phyloP scores from a whole-genome alignment of 305 asterid genomes.

The Caryopteris hybrid region DNA sequence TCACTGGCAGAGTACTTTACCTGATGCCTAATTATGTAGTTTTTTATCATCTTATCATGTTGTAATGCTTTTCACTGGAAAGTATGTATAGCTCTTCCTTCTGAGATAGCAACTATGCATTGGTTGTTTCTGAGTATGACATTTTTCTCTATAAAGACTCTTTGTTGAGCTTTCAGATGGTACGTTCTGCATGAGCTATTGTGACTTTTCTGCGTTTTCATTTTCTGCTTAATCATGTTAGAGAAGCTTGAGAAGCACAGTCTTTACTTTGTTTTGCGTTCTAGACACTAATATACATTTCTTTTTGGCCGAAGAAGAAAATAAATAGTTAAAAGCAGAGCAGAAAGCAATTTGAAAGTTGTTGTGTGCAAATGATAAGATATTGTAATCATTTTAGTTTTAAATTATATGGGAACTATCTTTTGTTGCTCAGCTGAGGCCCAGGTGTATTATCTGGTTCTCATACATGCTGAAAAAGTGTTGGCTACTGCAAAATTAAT shows the following conservation, averaged over 20 bases:
- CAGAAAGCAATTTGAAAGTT: background rate
- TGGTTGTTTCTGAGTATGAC: background rate
- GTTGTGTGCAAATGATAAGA: background rate
- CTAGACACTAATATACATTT: background rate
- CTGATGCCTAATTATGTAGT: constrained; percentile 1
- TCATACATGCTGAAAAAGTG: background rate
- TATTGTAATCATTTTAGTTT: background rate
- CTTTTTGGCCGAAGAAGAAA: background rate
- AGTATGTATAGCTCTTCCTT: constrained; percentile 33
- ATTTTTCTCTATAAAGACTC: background rate
- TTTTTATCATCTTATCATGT: constrained; percentile 6
- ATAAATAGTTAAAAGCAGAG: background rate
- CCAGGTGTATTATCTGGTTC: background rate
- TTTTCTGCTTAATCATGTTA: background rate
- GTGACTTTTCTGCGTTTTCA: background rate
- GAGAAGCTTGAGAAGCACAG: background rate
- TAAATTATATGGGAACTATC: background rate
- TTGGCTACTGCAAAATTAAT: background rate
- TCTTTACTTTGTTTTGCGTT: background rate
- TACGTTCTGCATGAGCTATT: too few relatives aligned
- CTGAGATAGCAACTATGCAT: background rate
- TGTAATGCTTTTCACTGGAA: constrained; percentile 59
- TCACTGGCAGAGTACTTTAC: constrained; percentile 3
- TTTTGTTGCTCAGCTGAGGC: background rate
- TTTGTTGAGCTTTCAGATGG: too few relatives aligned